Base-by-base conservation (phyloP, 441 rosid species). In the Brassica hybrid region DNA sequence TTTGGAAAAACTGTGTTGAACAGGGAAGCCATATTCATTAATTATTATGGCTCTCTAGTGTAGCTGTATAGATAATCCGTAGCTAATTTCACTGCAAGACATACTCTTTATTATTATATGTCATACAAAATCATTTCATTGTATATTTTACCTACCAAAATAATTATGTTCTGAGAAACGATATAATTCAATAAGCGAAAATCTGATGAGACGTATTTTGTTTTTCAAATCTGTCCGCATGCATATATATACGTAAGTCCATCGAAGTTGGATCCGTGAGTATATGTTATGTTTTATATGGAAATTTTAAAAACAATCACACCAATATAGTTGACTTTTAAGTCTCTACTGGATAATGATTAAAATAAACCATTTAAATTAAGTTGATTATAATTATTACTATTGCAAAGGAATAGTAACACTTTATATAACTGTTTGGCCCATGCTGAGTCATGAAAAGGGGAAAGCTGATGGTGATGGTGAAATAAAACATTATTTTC, bases 401-500 rank as follows among this genome's bases (percentile, higher is more conserved):
- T 4, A 30, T 30, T 30, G 34, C 34, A 30, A 34, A 34, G 3
- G 41, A 34, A 34, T 34, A 34, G 41, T 34, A 34, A 34, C 41
- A 34, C 41, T 34, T 34, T 34, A 34, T 34, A 7, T 34, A 34
- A 34, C 38, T 6, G 38, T 63, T 67, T 68, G 78, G 81, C 45
- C 74, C 78, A 78, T 78, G 81, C 59, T 62, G 78, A 79, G 71
- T 67, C 81, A 79, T 23, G 64, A 36, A 54, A 73, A 61, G 41
- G 41, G 43, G 32, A 68, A 67, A 34, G 38, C 38, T 34, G 38
- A 34, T 30, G 65, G 69, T 50, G 58, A 1, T 48, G 48, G 41
- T 45, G 45, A 45, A 48, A 52, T 13, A 61, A 78, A 38, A 68
- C 78, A 79, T 36, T 79, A 61, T 61, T 41, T 41, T 41, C 9